Evolutionary conservation across 148 eudicot species (phyloP), one percentile per base, ranked within the genome.

Genomic region (Selenicereus undatus): DNA sequence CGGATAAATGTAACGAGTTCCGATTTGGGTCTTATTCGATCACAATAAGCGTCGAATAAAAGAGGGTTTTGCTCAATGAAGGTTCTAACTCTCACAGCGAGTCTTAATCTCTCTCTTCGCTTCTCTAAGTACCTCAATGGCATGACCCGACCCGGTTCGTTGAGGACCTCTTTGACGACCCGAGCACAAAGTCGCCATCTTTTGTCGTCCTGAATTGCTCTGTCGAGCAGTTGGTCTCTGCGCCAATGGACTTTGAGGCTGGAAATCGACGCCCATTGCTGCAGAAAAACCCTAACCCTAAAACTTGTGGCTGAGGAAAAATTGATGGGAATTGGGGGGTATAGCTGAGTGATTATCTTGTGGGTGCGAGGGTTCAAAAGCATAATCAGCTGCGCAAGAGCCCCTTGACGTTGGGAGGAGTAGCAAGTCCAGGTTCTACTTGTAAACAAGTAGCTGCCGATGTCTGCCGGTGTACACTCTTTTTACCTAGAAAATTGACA

Each of bases 191-290:
- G 87, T 26, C 89, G 82, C 90, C 90, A 91, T 85, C 86, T 86
- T 16, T 89, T 92, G 79, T 94, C 97, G 80, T 81, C 85, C 56
- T 88, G 86, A 45, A 94, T 90, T 54, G 94, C 93, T 74, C 82
- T 79, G 74, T 94, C 98, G 35, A 94, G 93, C 17, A 80, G 84
- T 0, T 10, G 75, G 51, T 94, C 98, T 82, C 91, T 94, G 69
- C 97, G 91, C 97, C 97, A 94, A 1, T 73, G 85, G 71, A 94
- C 98, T 86, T 89, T 94, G 75, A 94, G 90, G 76, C 86, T 88
- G 48, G 94, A 92, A 76, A 91, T 82, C 32, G 96, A 90, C 11
- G 88, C 87, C 30, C 77, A 83, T 79, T 88, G 96, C 45, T 88
- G 96, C 45, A 85, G 71, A 22, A 30, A 56, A 77, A 79, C 72